These are phyloP conservation scores for Nadsonia fulvescens DNA, from an alignment of 805 yeast genomes.

Conservation along the genomic window DNA sequence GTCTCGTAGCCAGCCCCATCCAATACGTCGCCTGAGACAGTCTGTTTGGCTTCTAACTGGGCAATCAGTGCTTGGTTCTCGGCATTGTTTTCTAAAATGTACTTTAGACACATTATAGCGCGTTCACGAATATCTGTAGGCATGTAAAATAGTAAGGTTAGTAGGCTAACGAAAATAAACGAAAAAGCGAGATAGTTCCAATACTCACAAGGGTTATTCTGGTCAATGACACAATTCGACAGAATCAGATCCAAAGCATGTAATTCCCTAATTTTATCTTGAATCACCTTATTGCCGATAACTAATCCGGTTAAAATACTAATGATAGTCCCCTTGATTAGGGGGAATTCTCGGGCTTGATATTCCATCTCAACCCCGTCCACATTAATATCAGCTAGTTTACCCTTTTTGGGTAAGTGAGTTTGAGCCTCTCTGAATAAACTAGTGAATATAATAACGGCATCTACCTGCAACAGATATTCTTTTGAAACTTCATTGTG, in stretches of 20 bases:
- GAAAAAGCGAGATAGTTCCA: no score
- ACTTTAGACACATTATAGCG: conserved; percentile 59
- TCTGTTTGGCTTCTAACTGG: conserved; percentile 53
- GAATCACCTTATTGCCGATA: conserved; percentile 33
- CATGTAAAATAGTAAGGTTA: no score
- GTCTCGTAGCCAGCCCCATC: conserved; percentile 64
- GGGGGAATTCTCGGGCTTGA: conserved; percentile 29
- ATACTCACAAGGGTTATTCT: conserved; percentile 55
- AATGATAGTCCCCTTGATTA: conserved; percentile 45
- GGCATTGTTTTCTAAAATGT: conserved; percentile 41
- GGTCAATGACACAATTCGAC: conserved; percentile 71
- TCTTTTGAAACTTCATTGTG: no score
- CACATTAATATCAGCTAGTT: conserved; percentile 8
- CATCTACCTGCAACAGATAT: no score
- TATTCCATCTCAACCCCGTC: conserved; percentile 5
- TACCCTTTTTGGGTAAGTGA: conserved; percentile 8
- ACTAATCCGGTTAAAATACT: conserved; percentile 46
- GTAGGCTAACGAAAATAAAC: no score
- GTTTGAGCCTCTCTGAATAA: conserved; percentile 8
- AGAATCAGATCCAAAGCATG: conserved; percentile 61
- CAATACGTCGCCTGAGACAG: conserved; percentile 39
- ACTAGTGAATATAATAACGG: no score
- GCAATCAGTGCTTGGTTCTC: conserved; percentile 65
- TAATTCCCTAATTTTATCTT: conserved; percentile 44
- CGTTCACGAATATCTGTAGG: conserved; percentile 35